Evolutionary conservation across 257 asterid genomes (phyloP), one percentile per base, ranked within the genome.

Genomic region (Osmanthus fragrans): DNA sequence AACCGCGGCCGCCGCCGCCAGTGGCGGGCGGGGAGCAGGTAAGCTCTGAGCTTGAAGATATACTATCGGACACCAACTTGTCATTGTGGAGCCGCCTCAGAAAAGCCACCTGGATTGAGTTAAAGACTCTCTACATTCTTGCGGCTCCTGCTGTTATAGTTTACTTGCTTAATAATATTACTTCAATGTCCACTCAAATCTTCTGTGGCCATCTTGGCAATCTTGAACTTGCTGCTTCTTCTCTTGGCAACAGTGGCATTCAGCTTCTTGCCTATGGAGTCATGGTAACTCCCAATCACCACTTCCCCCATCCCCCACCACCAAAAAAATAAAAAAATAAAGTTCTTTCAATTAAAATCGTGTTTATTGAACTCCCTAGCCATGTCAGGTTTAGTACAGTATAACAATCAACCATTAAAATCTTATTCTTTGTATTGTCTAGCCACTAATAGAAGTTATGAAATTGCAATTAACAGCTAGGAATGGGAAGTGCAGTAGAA

Each of bases 151-250:
- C 83, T 4, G 73, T 76, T 0, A 70, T 67, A 4, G 83, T 79
- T 5, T 79, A 79, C 69, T 39, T 73, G 65, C 74, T 79, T 11
- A 79, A 79, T 27, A 73, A 34, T 15, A 7, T 74, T 33, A 79
- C 70, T 78, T 71, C 79, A 11, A 76, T 79, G 36, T 68, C 76
- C 15, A 79, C 83, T 13, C 83, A 79, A 23, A 79, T 79, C 18
- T 73, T 74, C 69, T 73, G 79, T 1, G 82, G 83, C 67, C 83
- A 79, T 51, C 79, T 79, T 74, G 83, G 82, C 9, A 79, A 74
- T 68, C 83, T 79, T 74, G 79, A 79, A 36, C 83, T 79, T 29
- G 83, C 83, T 16, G 83, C 76, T 29, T 63, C 83, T 34, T 74
- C 76, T 40, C 73, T 79, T 9, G 79, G 83, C 0, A 79, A 79